Conservation (phyloP, 2,329 filamentous ascomycete genomes). For the Xylaria hypoxylon region DNA sequence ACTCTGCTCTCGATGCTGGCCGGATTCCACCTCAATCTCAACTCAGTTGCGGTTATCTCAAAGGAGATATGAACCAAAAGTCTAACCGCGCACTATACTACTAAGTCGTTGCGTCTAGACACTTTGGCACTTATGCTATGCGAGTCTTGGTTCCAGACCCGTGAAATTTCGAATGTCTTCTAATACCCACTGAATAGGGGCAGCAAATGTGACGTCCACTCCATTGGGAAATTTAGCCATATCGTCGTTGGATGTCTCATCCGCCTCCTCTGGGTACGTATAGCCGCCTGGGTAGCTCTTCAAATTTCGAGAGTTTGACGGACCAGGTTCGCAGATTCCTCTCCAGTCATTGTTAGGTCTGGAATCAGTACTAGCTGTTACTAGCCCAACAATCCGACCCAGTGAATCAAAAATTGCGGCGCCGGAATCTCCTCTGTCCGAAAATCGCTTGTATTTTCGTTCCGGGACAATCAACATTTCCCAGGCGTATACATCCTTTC, state of each 20-base stretch:
- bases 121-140: too few species aligned
- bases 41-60: too few species aligned
- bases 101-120: too few species aligned
- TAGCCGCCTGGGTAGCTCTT: conserved; percentile 1
- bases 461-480: conserved; percentile 19
- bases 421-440: conserved; percentile 7
- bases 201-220: conserved; percentile 19
- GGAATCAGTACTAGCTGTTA: conserved; percentile 17
- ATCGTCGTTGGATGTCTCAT: conserved; percentile 2
- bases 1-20: too few species aligned
- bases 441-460: neutral
- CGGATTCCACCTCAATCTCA: too few species aligned
- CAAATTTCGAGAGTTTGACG: conserved; percentile 6
- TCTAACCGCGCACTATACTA: too few species aligned
- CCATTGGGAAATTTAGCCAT: neutral
- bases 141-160: conserved; percentile 13
- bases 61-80: too few species aligned
- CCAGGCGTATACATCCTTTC: conserved; percentile 11
- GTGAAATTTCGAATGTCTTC: conserved; percentile 22
- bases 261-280: conserved; percentile 15
- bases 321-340: neutral
- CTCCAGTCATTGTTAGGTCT: too few species aligned
- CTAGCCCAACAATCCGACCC: conserved; percentile 6
- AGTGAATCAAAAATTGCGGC: neutral
- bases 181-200: conserved; percentile 21